phyloP scores from a whole-genome alignment of 176 grass and related monocot genomes.

The Avena eriantha region DNA sequence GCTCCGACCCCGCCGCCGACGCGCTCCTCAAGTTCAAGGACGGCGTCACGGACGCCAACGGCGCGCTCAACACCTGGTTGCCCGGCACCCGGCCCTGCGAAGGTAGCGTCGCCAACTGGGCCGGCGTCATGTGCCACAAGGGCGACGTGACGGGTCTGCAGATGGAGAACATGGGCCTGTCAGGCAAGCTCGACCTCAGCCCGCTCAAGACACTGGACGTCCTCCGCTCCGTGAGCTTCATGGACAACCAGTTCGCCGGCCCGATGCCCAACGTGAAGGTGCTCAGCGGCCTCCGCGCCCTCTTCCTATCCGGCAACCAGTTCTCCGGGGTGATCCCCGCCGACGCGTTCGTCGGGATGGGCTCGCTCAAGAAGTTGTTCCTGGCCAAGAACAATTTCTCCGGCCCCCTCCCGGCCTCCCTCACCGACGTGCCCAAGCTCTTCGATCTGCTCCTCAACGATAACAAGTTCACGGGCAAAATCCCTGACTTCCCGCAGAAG shows the following conservation, averaged over 20 bases:
- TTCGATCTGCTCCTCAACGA: constrained; percentile 60
- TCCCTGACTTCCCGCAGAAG: constrained; percentile 64
- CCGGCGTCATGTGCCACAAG: constrained; percentile 69
- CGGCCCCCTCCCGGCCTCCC: constrained; percentile 68
- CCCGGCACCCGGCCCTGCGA: constrained; percentile 61
- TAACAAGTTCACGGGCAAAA: constrained; percentile 69
- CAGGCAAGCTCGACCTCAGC: constrained; percentile 63
- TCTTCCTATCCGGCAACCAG: constrained; percentile 75
- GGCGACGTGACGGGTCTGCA: constrained; percentile 66
- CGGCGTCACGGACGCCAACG: constrained; percentile 40
- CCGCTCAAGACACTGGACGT: constrained; percentile 39
- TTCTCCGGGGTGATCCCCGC: constrained; percentile 69
- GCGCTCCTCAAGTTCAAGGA: constrained; percentile 73
- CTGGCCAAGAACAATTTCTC: constrained; percentile 70
- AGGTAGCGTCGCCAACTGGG: constrained; percentile 45
- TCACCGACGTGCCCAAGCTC: constrained; percentile 62
- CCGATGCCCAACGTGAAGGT: constrained; percentile 66
- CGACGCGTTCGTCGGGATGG: constrained; percentile 72
- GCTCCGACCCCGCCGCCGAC: constrained; percentile 44
- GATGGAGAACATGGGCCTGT: constrained; percentile 72
- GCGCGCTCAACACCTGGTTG: constrained; percentile 56
- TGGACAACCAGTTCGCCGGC: constrained; percentile 68
- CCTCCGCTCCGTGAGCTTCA: constrained; percentile 78
- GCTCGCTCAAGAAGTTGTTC: constrained; percentile 72
- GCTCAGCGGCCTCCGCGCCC: constrained; percentile 49